These are phyloP conservation scores for Chrysanthemum lavandulifolium DNA, from an alignment of 129 eudicot genomes.

Conservation along the genomic window DNA sequence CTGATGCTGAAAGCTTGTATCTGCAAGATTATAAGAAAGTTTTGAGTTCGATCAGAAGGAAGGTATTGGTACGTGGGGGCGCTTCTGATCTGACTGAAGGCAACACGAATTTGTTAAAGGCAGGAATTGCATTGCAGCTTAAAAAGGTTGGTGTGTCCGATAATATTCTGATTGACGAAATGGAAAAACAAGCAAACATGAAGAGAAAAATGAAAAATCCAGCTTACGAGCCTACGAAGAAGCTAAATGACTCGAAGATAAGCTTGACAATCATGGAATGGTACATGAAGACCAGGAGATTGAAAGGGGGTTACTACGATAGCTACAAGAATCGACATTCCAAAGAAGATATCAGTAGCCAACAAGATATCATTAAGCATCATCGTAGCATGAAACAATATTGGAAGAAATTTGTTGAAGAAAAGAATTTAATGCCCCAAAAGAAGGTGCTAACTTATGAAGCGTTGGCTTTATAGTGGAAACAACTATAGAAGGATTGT, in stretches of 20 bases:
- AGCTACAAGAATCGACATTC: slow-evolving; percentile 21
- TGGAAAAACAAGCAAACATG: slow-evolving; percentile 9
- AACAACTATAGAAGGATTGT: slow-evolving; percentile 48
- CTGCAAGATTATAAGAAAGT: slow-evolving; percentile 35
- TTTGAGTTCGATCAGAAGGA: slow-evolving; percentile 29
- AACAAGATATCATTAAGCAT: slow-evolving; percentile 15
- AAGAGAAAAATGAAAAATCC: slow-evolving; percentile 16
- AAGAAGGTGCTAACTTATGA: slow-evolving; percentile 32
- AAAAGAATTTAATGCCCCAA: slow-evolving; percentile 40
- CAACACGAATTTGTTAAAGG: slow-evolving; percentile 20
- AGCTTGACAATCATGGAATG: slow-evolving; percentile 41
- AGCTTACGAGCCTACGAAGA: slow-evolving; percentile 24
- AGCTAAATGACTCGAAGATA: slow-evolving; percentile 39
- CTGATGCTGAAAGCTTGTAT: not conserved
- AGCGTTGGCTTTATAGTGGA: slow-evolving; percentile 40
- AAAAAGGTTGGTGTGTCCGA: slow-evolving; percentile 24
- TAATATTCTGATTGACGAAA: slow-evolving; percentile 16
- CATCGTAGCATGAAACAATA: slow-evolving; percentile 28
- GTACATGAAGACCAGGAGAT: slow-evolving; percentile 28
- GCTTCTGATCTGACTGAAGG: slow-evolving; percentile 16
- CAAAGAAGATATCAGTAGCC: slow-evolving; percentile 11
- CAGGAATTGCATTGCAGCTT: slow-evolving; percentile 39
- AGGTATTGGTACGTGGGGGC: slow-evolving; percentile 32
- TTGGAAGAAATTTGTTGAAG: slow-evolving; percentile 36
- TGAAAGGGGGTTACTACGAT: slow-evolving; percentile 44